Conservation (phyloP, 352 stramenopile genomes). For the Globisporangium polare region DNA sequence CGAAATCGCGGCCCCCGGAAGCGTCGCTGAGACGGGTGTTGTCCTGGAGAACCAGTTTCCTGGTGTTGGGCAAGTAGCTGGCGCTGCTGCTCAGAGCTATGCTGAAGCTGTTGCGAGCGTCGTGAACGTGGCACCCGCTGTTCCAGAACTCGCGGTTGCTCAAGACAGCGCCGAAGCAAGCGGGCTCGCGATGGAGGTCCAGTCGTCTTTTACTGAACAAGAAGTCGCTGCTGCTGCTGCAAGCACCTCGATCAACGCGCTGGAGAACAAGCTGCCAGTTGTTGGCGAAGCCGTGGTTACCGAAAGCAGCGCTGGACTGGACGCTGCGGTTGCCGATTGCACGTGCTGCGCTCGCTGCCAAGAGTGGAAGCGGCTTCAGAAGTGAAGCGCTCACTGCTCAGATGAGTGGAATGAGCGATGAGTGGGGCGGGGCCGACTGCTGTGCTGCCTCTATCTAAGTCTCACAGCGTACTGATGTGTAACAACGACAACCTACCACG, state of each 20-base stretch:
- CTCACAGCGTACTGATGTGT: too few species aligned
- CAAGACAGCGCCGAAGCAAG: neutral
- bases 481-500: too few species aligned
- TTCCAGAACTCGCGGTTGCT: neutral
- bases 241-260: neutral
- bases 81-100: neutral
- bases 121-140: neutral
- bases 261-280: too few species aligned
- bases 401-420: neutral
- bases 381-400: neutral
- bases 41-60: neutral
- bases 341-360: constrained; percentile 4
- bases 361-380: constrained; percentile 1
- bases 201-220: neutral
- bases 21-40: too few species aligned
- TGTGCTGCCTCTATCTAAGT: too few species aligned
- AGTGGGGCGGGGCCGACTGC: too few species aligned
- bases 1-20: too few species aligned
- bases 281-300: neutral
- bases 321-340: neutral
- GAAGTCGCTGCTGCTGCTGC: neutral
- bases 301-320: neutral
- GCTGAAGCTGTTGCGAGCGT: too few species aligned
- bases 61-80: neutral
- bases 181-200: neutral